Base-by-base conservation (phyloP, 345 rosid species). In the Laguncularia racemosa region DNA sequence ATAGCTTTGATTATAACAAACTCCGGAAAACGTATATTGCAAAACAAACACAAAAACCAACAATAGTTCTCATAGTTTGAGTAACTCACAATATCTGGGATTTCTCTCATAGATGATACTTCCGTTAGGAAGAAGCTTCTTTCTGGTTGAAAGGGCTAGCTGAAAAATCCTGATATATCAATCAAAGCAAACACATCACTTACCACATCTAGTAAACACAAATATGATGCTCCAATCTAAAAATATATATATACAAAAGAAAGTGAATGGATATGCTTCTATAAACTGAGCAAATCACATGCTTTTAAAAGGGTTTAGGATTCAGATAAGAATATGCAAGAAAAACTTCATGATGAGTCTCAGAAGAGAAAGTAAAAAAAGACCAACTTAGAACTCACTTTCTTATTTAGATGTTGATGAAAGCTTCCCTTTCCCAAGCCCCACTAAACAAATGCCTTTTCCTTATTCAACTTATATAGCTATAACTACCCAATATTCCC, bases 21-120 rank as follows among this genome's bases (percentile, higher is more conserved):
- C 1, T 7, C 11, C 40, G 40, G 11, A 9, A 33, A 33, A 33
- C 9, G 11, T 4, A 33, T 7, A 6, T 7, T 6, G 9, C 40
- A 6, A 33, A 33, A 33, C 40, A 33, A 33, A 33, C 6, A 4
- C 11, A 33, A 9, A 33, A 33, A 33, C 11, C 10, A 14, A 46
- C 13, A 20, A 38, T 20, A 26, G 20, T 44, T 14, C 23, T 44
- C 50, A 44, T 12, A 16, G 57, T 1, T 58, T 13, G 14, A 16
- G 46, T 15, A 26, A 48, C 52, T 50, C 50, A 65, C 84, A 70
- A 62, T 62, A 53, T 78, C 81, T 20, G 66, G 46, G 16, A 70
- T 45, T 56, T 65, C 79, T 63, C 70, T 60, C 43, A 70, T 51
- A 44, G 84, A 72, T 44, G 86, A 74, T 66, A 76, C 68, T 67